These are phyloP conservation scores for Spathaspora girioi DNA, from an alignment of 805 yeast species.

Conservation along the genomic window DNA sequence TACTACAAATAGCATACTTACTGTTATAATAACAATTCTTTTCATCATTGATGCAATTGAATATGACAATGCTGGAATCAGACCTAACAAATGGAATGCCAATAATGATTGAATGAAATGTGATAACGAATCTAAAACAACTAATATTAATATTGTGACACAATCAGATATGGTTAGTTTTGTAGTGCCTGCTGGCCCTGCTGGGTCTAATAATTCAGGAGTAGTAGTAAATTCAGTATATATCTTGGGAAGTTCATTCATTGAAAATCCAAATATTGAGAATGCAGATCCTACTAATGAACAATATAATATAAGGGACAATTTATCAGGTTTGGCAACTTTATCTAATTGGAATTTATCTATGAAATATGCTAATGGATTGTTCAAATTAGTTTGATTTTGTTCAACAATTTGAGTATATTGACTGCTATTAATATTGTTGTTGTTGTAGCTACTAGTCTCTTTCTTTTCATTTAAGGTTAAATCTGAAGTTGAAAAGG, in stretches of 20 bases:
- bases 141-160: conserved; percentile 43
- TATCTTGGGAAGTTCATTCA: conserved; percentile 50
- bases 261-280: conserved; percentile 71
- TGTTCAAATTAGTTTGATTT: conserved; percentile 13
- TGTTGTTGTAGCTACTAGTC: conserved; percentile 2
- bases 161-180: conserved; percentile 16
- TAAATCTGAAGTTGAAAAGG: conserved; percentile 33
- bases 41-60: conserved; percentile 86
- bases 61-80: conserved; percentile 79
- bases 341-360: conserved; percentile 13
- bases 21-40: conserved; percentile 77
- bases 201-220: not conserved
- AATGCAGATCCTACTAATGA: conserved; percentile 67
- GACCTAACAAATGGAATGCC: conserved; percentile 77
- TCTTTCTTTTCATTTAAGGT: conserved; percentile 22
- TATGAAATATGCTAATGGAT: conserved; percentile 18
- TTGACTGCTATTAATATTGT: not conserved
- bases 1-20: conserved; percentile 58
- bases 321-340: conserved; percentile 62
- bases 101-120: conserved; percentile 79
- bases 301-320: conserved; percentile 77
- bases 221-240: conserved; percentile 16
- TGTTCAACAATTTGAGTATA: conserved; percentile 12
- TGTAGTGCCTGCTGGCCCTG: conserved; percentile 2
- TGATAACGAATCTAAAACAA: conserved; percentile 65